Evolutionary conservation across 805 yeast genomes (phyloP), one percentile per base, ranked within the genome.

Genomic region (Torulaspora indica): DNA sequence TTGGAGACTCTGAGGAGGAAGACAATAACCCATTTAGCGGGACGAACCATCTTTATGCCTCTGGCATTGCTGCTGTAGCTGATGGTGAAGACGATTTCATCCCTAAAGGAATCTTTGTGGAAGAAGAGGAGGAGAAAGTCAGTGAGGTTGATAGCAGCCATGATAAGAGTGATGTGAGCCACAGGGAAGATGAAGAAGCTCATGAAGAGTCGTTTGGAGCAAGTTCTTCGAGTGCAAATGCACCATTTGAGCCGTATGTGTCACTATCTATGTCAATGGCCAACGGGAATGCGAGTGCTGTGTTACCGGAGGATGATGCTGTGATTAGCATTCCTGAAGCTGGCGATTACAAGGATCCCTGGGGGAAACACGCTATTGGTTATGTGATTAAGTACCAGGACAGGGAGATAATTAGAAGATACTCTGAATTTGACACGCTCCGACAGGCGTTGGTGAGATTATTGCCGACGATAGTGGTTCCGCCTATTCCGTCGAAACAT

Each of bases 401-500:
- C 6, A 57, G 53, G 23, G 70, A 78, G 25, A 90, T 88, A 4
- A 78, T 90, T 38, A 72, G 98, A 55, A 73, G 98, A 35, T 93
- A 93, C 62, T 84, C 95, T 27, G 98, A 93, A 61, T 93, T 93
- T 61, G 96, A 87, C 57, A 78, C 85, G 39, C 72, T 93, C 35
- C 72, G 96, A 48, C 82, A 78, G 32, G 75, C 84, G 4, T 70
- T 93, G 17, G 71, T 80, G 3, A 79, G 82, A 53, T 67, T 86
- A 30, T 83, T 84, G 51, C 97, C 98, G 3, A 79, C 93, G 3
- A 61, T 81, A 3, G 76, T 93, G 3, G 78, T 93, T 4, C 98
- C 98, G 5, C 97, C 98, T 1, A 91, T 93, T 8, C 98, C 98
- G 0, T 85, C 82, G 63, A 85, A 85, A 61, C 91, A 85, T 61